Conservation (phyloP, 2,329 filamentous ascomycete species). For the Fusarium succisae region DNA sequence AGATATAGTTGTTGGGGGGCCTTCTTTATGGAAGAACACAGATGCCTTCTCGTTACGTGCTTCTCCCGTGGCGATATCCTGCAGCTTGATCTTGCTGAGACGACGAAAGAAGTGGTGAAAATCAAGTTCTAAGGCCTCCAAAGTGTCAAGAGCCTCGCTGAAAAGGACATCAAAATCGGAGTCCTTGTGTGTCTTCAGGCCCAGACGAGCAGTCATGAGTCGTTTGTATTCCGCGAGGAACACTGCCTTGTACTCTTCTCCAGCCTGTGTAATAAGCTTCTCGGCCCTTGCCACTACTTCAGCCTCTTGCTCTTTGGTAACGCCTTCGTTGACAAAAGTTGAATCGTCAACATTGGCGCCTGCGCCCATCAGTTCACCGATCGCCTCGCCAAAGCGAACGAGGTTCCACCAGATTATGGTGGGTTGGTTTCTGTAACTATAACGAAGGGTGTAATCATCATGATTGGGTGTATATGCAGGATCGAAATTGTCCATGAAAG, state of each 20-base stretch:
- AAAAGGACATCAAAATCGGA: slow-evolving; percentile 84
- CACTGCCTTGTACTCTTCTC: slow-evolving; percentile 87
- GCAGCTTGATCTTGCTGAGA: slow-evolving; percentile 70
- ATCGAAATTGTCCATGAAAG: slow-evolving; percentile 97
- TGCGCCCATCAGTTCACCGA: slow-evolving; percentile 88
- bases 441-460: slow-evolving; percentile 87
- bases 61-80: slow-evolving; percentile 71
- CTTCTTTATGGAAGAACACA: slow-evolving; percentile 83
- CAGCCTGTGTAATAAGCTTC: slow-evolving; percentile 79
- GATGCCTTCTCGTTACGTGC: slow-evolving; percentile 69
- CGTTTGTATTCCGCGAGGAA: slow-evolving; percentile 91
- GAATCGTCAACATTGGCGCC: slow-evolving; percentile 76
- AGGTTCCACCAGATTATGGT: slow-evolving; percentile 99
- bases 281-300: slow-evolving; percentile 83
- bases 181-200: slow-evolving; percentile 74
- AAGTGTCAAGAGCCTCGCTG: slow-evolving; percentile 80
- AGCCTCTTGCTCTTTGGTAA: slow-evolving; percentile 69
- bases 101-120: slow-evolving; percentile 95
- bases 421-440: slow-evolving; percentile 93
- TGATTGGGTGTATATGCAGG: slow-evolving; percentile 96
- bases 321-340: slow-evolving; percentile 75
- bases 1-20: slow-evolving; percentile 64
- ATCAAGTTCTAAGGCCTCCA: slow-evolving; percentile 86
- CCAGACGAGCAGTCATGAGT: slow-evolving; percentile 82
- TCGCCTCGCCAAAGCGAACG: slow-evolving; percentile 85